Percentiles rank a stretch among this genome's conserved stretches.
phyloP scores from a whole-genome alignment of 768 basidiomycete genomes.

The Leccinum broughii region DNA sequence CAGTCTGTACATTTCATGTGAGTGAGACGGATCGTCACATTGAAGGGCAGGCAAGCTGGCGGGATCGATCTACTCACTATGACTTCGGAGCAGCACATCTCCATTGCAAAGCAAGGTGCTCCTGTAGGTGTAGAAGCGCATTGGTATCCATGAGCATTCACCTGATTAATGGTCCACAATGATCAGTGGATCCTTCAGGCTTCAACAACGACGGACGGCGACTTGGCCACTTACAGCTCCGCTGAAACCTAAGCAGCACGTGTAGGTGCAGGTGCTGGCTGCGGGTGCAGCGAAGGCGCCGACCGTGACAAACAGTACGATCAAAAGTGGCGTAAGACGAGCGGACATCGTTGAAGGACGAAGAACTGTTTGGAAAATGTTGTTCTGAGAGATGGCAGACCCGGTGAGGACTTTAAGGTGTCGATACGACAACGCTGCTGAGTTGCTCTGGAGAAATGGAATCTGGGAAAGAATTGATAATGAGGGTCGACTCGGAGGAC shows the following conservation, averaged over 20 bases:
- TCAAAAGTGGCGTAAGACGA: background rate
- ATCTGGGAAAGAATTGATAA: too few relatives aligned
- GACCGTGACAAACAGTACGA: background rate
- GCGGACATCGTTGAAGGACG: background rate
- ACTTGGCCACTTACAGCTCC: background rate
- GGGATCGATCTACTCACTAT: background rate
- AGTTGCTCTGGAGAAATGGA: too few relatives aligned
- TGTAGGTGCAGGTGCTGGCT: background rate
- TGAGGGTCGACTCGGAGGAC: too few relatives aligned
- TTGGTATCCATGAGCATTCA: background rate
- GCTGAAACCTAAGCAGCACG: background rate
- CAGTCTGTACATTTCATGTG: too few relatives aligned
- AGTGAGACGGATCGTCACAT: background rate
- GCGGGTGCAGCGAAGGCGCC: background rate
- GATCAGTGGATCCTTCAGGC: background rate
- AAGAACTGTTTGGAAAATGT: background rate
- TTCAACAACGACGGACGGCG: too few relatives aligned
- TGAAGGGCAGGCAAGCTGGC: background rate
- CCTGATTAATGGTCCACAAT: background rate
- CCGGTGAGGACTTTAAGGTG: too few relatives aligned
- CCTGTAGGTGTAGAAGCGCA: background rate
- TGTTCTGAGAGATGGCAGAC: too few relatives aligned
- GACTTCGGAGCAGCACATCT: constrained; percentile 1
- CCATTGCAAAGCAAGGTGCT: too few relatives aligned
- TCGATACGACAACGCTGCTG: too few relatives aligned